phyloP scores from a whole-genome alignment of 352 stramenopile species.

The Sclerospora graminicola region DNA sequence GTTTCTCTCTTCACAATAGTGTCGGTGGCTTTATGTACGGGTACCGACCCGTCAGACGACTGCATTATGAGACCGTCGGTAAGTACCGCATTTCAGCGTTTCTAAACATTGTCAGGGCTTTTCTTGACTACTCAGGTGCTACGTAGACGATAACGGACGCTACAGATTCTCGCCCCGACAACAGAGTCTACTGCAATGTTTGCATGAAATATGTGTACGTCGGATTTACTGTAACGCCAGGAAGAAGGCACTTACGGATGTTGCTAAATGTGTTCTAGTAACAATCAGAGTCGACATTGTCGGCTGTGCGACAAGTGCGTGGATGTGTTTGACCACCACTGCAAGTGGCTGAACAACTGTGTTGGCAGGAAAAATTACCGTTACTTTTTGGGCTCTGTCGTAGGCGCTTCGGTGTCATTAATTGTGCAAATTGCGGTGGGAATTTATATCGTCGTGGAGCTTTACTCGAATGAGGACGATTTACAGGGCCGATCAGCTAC shows the following conservation, averaged over 20 bases:
- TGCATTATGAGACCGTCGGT: slow-evolving; percentile 55
- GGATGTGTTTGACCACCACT: slow-evolving; percentile 94
- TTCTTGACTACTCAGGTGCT: background rate
- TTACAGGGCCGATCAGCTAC: slow-evolving; percentile 41
- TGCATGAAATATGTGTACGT: slow-evolving; percentile 84
- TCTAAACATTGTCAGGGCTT: slow-evolving; percentile 1
- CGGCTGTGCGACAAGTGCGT: slow-evolving; percentile 96
- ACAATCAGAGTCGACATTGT: slow-evolving; percentile 87
- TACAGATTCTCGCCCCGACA: slow-evolving; percentile 20
- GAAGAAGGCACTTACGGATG: too few species aligned
- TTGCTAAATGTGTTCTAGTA: slow-evolving; percentile 19
- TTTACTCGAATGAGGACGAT: slow-evolving; percentile 33
- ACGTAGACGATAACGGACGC: slow-evolving; percentile 22
- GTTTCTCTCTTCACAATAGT: slow-evolving; percentile 41
- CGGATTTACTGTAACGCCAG: too few species aligned
- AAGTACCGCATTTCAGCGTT: slow-evolving; percentile 3
- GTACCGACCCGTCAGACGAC: slow-evolving; percentile 69
- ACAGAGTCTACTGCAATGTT: slow-evolving; percentile 82
- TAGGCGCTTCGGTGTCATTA: slow-evolving; percentile 51
- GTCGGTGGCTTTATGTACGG: slow-evolving; percentile 50
- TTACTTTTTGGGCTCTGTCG: slow-evolving; percentile 70
- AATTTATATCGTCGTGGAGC: slow-evolving; percentile 41
- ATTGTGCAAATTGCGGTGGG: slow-evolving; percentile 61
- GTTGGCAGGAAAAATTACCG: slow-evolving; percentile 85
- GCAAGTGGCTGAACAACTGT: slow-evolving; percentile 96